These are phyloP conservation scores for Colletotrichum noveboracense DNA, from an alignment of 2,329 filamentous ascomycete genomes.

Conservation along the genomic window DNA sequence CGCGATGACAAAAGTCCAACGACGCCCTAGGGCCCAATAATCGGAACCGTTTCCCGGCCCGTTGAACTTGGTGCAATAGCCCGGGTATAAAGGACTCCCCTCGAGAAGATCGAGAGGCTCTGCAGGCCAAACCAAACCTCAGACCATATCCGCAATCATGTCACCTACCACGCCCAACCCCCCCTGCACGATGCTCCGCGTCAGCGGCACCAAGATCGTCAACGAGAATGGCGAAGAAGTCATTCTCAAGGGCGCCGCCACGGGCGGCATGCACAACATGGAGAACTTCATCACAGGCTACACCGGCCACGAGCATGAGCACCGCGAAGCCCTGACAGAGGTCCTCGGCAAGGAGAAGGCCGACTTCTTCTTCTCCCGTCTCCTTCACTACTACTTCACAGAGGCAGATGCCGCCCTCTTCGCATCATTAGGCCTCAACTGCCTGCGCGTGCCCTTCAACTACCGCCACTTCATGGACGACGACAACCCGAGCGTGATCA, in stretches of 20 bases:
- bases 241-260: conserved; percentile 43
- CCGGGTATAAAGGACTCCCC: conserved; percentile 3
- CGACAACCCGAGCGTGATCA: conserved; percentile 52
- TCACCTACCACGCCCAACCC: background rate
- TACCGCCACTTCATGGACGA: conserved; percentile 62
- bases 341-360: conserved; percentile 62
- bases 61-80: background rate
- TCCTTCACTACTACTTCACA: conserved; percentile 63
- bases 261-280: conserved; percentile 47
- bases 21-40: background rate
- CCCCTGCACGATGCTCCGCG: conserved; percentile 33
- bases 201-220: conserved; percentile 42
- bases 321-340: conserved; percentile 56
- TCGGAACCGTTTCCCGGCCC: background rate
- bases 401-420: conserved; percentile 64
- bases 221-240: conserved; percentile 47
- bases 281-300: conserved; percentile 71
- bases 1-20: background rate
- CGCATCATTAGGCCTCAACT: conserved; percentile 60
- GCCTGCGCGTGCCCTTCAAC: conserved; percentile 65
- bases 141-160: background rate
- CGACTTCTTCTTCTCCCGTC: conserved; percentile 64
- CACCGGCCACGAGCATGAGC: conserved; percentile 62
- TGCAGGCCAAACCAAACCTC: background rate
- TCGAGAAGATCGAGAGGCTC: background rate